Conservation (phyloP, 2,329 filamentous ascomycete species). For the Cladophialophora psammophila region DNA sequence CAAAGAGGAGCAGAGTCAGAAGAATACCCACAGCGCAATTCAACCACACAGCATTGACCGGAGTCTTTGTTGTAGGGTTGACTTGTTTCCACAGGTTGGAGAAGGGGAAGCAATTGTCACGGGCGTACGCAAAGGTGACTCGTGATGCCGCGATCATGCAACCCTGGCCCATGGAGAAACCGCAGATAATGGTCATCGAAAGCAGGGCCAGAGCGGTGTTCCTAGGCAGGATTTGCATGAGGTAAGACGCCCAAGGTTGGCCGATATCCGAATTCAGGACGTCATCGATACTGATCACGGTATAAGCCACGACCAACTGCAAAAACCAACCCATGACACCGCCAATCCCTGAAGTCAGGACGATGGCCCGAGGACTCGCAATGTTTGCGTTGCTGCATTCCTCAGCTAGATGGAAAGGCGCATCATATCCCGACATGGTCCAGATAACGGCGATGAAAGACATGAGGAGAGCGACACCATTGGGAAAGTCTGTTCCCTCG, state of each 20-base stretch:
- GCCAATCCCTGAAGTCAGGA: conserved; percentile 71
- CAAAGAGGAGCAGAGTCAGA: conserved; percentile 70
- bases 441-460: conserved; percentile 74
- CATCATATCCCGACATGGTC: conserved; percentile 73
- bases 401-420: conserved; percentile 75
- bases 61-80: conserved; percentile 67
- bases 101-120: conserved; percentile 73
- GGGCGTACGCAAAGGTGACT: conserved; percentile 75
- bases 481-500: conserved; percentile 70
- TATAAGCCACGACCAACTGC: conserved; percentile 77
- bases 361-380: conserved; percentile 74
- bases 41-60: conserved; percentile 74
- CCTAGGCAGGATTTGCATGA: conserved; percentile 69
- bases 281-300: conserved; percentile 67
- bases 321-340: conserved; percentile 75
- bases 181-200: conserved; percentile 70
- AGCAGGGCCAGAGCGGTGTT: conserved; percentile 69
- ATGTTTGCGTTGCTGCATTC: conserved; percentile 77
- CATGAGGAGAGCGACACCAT: conserved; percentile 73
- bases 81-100: conserved; percentile 67
- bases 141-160: conserved; percentile 72
- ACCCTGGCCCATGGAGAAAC: conserved; percentile 75
- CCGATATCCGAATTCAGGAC: conserved; percentile 68
- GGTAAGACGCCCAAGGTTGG: conserved; percentile 74
- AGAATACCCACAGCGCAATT: conserved; percentile 67